A percentile compares a stretch with the other conserved stretches of the same genome.
phyloP scores from a whole-genome alignment of 2,329 filamentous ascomycete genomes.

The Anthostomella pinea region DNA sequence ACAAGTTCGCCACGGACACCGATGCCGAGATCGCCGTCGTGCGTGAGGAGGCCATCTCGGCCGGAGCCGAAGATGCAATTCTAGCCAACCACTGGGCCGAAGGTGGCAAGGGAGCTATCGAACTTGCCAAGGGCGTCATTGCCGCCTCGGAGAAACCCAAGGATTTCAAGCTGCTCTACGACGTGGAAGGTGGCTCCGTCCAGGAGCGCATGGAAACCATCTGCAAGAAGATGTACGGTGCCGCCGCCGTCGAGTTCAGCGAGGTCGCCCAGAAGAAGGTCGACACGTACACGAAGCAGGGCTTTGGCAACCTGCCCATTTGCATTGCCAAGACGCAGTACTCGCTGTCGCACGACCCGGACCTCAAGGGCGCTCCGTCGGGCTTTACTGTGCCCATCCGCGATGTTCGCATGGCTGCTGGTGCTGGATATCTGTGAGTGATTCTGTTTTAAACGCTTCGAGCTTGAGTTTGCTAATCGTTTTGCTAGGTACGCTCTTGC shows the following conservation, averaged over 20 bases:
- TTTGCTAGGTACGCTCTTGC: slow-evolving; percentile 75
- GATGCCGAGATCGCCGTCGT: slow-evolving; percentile 87
- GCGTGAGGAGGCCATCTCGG: slow-evolving; percentile 84
- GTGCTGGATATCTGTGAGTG: slow-evolving; percentile 85
- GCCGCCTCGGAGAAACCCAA: slow-evolving; percentile 79
- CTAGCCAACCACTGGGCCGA: slow-evolving; percentile 96
- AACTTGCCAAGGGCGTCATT: slow-evolving; percentile 84
- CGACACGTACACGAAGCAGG: slow-evolving; percentile 88
- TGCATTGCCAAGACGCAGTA: slow-evolving; percentile 99
- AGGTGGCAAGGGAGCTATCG: slow-evolving; percentile 84
- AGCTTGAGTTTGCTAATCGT: slow-evolving; percentile 19
- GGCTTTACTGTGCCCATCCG: slow-evolving; percentile 94
- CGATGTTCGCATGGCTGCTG: slow-evolving; percentile 90
- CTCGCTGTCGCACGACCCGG: slow-evolving; percentile 87
- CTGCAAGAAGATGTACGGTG: slow-evolving; percentile 91
- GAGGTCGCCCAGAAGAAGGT: slow-evolving; percentile 95
- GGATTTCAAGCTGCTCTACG: slow-evolving; percentile 85
- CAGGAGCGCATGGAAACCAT: slow-evolving; percentile 90
- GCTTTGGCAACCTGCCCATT: slow-evolving; percentile 88
- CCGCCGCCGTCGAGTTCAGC: slow-evolving; percentile 84
- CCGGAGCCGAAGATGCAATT: slow-evolving; percentile 91
- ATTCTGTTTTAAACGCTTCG: slow-evolving; percentile 1
- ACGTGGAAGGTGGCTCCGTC: slow-evolving; percentile 67
- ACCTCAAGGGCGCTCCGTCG: slow-evolving; percentile 89
- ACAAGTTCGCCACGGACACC: slow-evolving; percentile 92